Evolutionary conservation across 2,329 filamentous ascomycete genomes (phyloP), one percentile per base, ranked within the genome.

Genomic region (Paracoccidioides brasiliensis): DNA sequence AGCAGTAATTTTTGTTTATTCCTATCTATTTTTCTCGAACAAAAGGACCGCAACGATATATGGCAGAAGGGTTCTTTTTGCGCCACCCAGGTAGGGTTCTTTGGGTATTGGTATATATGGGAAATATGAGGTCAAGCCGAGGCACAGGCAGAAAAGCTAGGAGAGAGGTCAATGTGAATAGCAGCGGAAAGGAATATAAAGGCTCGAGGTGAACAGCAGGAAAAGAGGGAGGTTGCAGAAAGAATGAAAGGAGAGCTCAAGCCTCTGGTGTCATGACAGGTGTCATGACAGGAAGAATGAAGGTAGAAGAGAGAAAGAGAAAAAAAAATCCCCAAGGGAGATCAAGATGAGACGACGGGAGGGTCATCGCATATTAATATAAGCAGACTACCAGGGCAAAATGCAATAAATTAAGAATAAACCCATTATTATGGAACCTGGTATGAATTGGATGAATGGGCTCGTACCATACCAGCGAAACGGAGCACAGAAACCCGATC

Each of bases 321-420:
- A 62, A 62, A 61, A 64, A 62, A 63, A 65, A 61, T 54, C 52
- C 60, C 59, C 59, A 64, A 60, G 58, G 63, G 64, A 61, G 61
- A 22, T 59, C 57, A 57, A 59, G 57, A 58, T 56, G 54, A 61
- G 59, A 61, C 57, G 59, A 61, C 63, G 65, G 63, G 66, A 63
- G 64, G 60, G 57, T 56, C 61, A 62, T 66, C 60, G 60, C 61
- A 61, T 66, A 66, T 68, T 69, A 52, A 52, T 52, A 51, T 51
- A 33, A 52, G 37, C 37, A 52, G 12, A 41, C 33, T 50, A 9
- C 49, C 49, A 52, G 49, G 37, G 35, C 49, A 14, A 44, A 8
- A 15, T 32, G 37, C 32, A 30, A 28, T 41, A 52, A 41, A 28
- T 28, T 41, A 30, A 22, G 22, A n/a, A 35, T 9, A 48, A 33